Evolutionary conservation across 768 basidiomycete species (phyloP).

Genomic region (Kondoa malvinella): DNA sequence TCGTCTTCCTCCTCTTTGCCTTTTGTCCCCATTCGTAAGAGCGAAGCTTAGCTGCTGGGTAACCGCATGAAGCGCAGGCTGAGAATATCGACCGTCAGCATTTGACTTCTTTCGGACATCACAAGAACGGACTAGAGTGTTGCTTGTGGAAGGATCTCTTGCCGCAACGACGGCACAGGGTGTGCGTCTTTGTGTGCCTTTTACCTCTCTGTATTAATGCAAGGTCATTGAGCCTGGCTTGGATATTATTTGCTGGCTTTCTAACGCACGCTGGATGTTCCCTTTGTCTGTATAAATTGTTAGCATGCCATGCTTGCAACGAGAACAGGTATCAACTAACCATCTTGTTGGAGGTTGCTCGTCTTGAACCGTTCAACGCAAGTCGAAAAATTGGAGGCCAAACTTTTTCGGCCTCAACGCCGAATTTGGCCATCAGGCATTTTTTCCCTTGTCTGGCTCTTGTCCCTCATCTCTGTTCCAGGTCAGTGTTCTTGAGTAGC

Average conservation of each 20-base stretch:
- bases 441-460: not conserved
- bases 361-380: not conserved
- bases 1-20: constrained; percentile 99
- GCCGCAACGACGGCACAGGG: constrained; percentile 76
- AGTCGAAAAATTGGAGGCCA: not conserved
- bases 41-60: constrained; percentile 83
- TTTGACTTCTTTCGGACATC: not conserved
- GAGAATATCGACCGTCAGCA: constrained; percentile 9
- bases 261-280: constrained; percentile 19
- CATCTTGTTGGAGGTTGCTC: not conserved
- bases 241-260: not conserved
- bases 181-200: constrained; percentile 30
- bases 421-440: not conserved
- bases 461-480: not conserved
- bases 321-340: not conserved
- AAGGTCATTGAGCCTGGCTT: constrained; percentile 14
- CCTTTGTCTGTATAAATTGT: constrained; percentile 21
- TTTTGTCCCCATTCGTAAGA: constrained; percentile 97
- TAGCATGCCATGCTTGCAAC: not conserved
- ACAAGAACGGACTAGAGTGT: constrained; percentile 1
- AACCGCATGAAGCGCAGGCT: constrained; percentile 94
- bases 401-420: not conserved
- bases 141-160: constrained; percentile 53
- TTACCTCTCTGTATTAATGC: constrained; percentile 22
- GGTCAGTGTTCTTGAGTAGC: not conserved